phyloP scores from a whole-genome alignment of 2,329 filamentous ascomycete genomes.

The Calonectria montana region DNA sequence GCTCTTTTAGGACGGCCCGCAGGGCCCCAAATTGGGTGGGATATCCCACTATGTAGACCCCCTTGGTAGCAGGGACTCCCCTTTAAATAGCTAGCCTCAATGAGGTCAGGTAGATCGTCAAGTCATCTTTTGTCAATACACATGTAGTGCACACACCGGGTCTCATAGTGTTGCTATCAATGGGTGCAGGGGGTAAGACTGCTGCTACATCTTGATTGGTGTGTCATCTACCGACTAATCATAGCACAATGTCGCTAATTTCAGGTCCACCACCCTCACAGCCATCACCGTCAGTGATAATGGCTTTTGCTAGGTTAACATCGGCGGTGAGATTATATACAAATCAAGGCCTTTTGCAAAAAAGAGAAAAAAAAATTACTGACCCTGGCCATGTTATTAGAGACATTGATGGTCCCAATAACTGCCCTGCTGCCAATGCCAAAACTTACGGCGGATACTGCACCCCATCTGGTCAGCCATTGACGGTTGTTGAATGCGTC shows the following conservation, averaged over 20 bases:
- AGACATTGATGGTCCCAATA: neutral
- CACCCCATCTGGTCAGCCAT: neutral
- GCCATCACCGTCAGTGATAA: neutral
- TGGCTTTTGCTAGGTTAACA: neutral
- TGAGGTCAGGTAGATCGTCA: too few species aligned
- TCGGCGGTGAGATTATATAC: neutral
- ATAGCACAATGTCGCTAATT: neutral
- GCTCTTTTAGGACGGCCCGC: too few species aligned
- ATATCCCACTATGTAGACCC: too few species aligned
- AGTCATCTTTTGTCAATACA: too few species aligned
- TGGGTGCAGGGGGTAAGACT: neutral
- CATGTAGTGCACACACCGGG: too few species aligned
- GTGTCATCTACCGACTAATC: neutral
- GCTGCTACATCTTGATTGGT: too few species aligned
- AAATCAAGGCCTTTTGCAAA: rapidly evolving
- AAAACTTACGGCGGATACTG: neutral
- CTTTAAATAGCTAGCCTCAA: too few species aligned
- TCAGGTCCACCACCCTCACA: neutral
- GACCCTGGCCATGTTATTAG: neutral
- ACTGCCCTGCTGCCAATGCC: neutral
- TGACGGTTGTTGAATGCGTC: neutral
- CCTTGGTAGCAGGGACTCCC: too few species aligned
- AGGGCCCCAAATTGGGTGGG: too few species aligned
- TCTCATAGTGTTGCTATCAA: neutral
- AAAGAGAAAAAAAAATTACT: neutral